Conservation (phyloP, 345 rosid species). For the Jatropha curcas region DNA sequence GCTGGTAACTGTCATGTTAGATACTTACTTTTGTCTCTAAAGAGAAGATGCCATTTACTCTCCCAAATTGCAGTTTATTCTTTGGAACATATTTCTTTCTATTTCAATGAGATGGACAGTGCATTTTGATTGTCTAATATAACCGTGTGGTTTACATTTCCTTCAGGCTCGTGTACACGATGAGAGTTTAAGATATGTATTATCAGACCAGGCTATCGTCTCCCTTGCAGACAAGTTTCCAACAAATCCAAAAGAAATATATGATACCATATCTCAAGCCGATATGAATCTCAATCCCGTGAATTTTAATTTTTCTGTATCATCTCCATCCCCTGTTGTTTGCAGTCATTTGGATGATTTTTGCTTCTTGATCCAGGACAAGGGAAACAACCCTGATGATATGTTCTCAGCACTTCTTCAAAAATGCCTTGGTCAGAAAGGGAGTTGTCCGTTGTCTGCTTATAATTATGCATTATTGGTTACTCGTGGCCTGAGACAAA, state of each 20-base stretch:
- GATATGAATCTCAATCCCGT: constrained; percentile 50
- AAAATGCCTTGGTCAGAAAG: constrained; percentile 71
- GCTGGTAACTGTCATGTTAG: not conserved
- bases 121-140: constrained; percentile 12
- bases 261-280: constrained; percentile 53
- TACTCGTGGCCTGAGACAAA: constrained; percentile 46
- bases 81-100: constrained; percentile 5
- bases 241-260: constrained; percentile 44
- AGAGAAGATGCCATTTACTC: constrained; percentile 5
- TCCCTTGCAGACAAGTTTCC: constrained; percentile 60
- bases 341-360: constrained; percentile 70
- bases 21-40: constrained; percentile 9
- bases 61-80: not conserved
- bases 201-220: constrained; percentile 80
- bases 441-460: constrained; percentile 67
- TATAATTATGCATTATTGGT: constrained; percentile 72
- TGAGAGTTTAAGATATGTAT: constrained; percentile 77
- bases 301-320: constrained; percentile 41
- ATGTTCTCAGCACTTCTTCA: constrained; percentile 52
- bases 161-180: constrained; percentile 92
- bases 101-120: constrained; percentile 2
- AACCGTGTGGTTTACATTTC: constrained; percentile 20
- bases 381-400: constrained; percentile 43
- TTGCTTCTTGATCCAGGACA: constrained; percentile 42
- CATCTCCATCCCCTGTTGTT: constrained; percentile 65